These are phyloP conservation scores for Kwoniella heveanensis DNA, from an alignment of 768 basidiomycete genomes.

Conservation along the genomic window DNA sequence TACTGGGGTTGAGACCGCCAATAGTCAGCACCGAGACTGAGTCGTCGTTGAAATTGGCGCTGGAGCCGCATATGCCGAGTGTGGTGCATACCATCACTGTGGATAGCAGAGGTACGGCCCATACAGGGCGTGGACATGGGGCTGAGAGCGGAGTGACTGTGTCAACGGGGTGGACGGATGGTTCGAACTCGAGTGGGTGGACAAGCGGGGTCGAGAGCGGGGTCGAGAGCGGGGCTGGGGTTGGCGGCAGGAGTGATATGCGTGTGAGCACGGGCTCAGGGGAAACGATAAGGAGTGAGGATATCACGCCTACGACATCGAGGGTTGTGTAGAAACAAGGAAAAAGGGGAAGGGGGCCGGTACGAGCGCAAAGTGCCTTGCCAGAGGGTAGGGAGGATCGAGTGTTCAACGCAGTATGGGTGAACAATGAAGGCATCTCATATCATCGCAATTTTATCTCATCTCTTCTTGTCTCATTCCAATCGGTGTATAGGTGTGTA, in stretches of 20 bases:
- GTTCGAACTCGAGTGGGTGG: neutral
- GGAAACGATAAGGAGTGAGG: neutral
- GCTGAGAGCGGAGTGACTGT: constrained; percentile 1
- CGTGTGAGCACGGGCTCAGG: neutral
- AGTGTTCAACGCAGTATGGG: too few species aligned
- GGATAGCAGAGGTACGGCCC: constrained; percentile 4
- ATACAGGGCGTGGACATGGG: neutral
- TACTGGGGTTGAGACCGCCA: neutral
- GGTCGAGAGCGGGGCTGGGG: neutral
- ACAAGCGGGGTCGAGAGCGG: constrained; percentile 5
- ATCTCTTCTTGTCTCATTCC: too few species aligned
- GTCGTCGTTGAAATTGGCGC: constrained; percentile 18
- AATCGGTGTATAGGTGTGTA: too few species aligned
- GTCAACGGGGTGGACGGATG: constrained; percentile 3
- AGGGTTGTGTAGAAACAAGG: neutral
- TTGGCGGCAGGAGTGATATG: neutral
- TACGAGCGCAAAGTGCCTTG: too few species aligned
- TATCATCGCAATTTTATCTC: too few species aligned
- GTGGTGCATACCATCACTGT: constrained; percentile 18
- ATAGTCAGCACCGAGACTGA: constrained; percentile 6
- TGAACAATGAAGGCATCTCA: too few species aligned
- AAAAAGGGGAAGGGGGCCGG: too few species aligned
- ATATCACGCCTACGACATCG: neutral
- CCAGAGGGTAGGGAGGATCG: too few species aligned
- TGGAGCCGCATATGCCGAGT: constrained; percentile 19